Evolutionary conservation across 805 yeast species (phyloP).

Genomic region (Helenozyma baotianmanensis): DNA sequence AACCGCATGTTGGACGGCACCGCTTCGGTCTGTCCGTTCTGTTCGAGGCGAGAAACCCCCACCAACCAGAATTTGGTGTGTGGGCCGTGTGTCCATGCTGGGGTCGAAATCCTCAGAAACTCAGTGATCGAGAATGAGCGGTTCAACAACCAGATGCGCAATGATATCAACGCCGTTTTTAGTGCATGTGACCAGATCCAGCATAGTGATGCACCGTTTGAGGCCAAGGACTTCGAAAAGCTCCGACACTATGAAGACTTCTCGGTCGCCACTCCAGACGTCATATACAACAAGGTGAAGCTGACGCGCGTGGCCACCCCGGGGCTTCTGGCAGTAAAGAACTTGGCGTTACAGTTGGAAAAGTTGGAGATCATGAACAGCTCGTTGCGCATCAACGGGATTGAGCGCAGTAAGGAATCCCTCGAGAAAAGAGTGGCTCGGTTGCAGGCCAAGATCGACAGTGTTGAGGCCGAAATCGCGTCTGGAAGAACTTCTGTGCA

Average conservation of each 20-base stretch:
- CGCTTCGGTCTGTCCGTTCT: constrained; percentile 11
- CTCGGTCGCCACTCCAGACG: too few relatives aligned
- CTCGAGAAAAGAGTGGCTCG: background rate
- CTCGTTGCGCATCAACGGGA: constrained; percentile 6
- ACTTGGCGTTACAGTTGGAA: constrained; percentile 27
- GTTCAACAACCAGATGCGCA: constrained; percentile 16
- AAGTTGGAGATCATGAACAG: constrained; percentile 22
- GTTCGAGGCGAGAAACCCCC: constrained; percentile 10
- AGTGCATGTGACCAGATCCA: constrained; percentile 12
- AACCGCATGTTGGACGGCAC: too few relatives aligned
- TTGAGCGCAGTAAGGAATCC: constrained; percentile 7
- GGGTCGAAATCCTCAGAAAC: constrained; percentile 20
- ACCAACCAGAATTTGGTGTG: constrained; percentile 19
- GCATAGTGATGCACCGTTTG: background rate
- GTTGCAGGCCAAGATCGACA: constrained; percentile 1
- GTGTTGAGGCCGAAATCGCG: constrained; percentile 1
- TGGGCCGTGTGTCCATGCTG: constrained; percentile 17
- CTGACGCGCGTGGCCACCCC: constrained; percentile 8
- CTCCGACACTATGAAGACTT: too few relatives aligned
- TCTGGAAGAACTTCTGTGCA: constrained; percentile 1
- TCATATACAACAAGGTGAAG: too few relatives aligned
- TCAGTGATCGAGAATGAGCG: constrained; percentile 24
- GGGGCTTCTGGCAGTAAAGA: constrained; percentile 12
- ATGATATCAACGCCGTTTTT: constrained; percentile 26
- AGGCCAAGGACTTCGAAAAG: background rate